Percentiles rank a stretch among this genome's conserved stretches.
Conservation (phyloP, 2,329 filamentous ascomycete genomes). For the Hymenoscyphus occultus region DNA sequence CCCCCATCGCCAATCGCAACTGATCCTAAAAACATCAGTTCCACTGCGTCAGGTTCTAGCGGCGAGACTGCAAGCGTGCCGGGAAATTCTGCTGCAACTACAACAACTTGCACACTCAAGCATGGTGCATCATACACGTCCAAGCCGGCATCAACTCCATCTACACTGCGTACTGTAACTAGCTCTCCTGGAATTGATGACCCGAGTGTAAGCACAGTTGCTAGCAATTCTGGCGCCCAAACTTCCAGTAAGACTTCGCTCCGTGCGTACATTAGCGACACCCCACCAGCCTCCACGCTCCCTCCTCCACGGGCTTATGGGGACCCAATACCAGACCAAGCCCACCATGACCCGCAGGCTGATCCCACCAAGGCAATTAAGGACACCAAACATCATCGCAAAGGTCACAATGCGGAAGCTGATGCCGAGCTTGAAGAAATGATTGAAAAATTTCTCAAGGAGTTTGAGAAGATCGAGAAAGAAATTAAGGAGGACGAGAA, state of each 20-base stretch:
- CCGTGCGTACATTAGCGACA: neutral
- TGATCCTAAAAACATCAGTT: neutral
- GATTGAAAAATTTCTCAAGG: slow-evolving; percentile 5
- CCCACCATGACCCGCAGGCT: neutral
- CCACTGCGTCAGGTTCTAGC: neutral
- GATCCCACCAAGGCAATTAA: neutral
- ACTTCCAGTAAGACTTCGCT: neutral
- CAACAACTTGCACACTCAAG: slow-evolving; percentile 7
- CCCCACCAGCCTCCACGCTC: neutral
- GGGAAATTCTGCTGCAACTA: neutral
- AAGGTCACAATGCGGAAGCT: neutral
- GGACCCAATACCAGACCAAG: slow-evolving; percentile 1
- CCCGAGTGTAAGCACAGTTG: slow-evolving; percentile 1
- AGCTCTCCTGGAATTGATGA: slow-evolving; percentile 2
- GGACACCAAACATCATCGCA: neutral
- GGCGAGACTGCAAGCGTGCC: neutral
- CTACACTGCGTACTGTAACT: slow-evolving; percentile 21
- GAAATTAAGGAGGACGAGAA: neutral
- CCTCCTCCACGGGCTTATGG: slow-evolving; percentile 9
- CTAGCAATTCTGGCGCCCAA: slow-evolving; percentile 10
- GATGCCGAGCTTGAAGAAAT: slow-evolving; percentile 7
- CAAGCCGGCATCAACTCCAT: slow-evolving; percentile 10
- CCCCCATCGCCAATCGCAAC: neutral
- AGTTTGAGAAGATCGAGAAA: slow-evolving; percentile 2
- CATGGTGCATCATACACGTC: neutral